Conservation (phyloP, 176 grass and related monocot species). For the Secale cereale region DNA sequence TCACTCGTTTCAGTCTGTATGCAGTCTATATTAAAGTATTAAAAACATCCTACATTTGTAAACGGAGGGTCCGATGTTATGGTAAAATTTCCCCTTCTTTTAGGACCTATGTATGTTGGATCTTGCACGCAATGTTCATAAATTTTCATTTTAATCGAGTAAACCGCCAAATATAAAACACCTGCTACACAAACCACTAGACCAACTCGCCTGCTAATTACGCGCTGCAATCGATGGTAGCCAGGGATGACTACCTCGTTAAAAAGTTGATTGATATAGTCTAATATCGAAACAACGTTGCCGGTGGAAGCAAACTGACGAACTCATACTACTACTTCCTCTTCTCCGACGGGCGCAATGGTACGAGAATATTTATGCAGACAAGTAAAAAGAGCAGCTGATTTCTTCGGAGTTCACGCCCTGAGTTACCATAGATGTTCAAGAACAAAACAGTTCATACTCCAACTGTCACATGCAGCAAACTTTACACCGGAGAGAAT, state of each 20-base stretch:
- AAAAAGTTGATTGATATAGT: not conserved
- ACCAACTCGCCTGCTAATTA: too few species aligned
- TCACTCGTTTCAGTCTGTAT: too few species aligned
- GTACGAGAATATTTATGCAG: not conserved
- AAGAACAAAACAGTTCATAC: not conserved
- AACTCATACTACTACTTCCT: not conserved
- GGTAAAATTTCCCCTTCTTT: too few species aligned
- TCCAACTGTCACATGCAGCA: not conserved
- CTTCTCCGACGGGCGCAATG: not conserved
- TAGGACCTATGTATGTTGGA: not conserved
- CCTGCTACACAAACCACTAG: too few species aligned
- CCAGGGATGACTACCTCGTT: not conserved
- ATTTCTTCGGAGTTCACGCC: not conserved
- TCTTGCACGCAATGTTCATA: too few species aligned
- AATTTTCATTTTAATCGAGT: not conserved
- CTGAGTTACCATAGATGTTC: not conserved
- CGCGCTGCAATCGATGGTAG: too few species aligned
- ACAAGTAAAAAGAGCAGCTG: not conserved
- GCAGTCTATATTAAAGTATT: too few species aligned
- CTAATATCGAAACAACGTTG: not conserved
- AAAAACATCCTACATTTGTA: too few species aligned
- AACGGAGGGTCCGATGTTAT: too few species aligned
- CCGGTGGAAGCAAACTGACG: not conserved
- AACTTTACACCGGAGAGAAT: slow-evolving; percentile 11
- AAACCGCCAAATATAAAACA: too few species aligned